These are phyloP conservation scores for Cryptococcus floricola DNA, from an alignment of 1,284 basidiomycete species.

Conservation along the genomic window DNA sequence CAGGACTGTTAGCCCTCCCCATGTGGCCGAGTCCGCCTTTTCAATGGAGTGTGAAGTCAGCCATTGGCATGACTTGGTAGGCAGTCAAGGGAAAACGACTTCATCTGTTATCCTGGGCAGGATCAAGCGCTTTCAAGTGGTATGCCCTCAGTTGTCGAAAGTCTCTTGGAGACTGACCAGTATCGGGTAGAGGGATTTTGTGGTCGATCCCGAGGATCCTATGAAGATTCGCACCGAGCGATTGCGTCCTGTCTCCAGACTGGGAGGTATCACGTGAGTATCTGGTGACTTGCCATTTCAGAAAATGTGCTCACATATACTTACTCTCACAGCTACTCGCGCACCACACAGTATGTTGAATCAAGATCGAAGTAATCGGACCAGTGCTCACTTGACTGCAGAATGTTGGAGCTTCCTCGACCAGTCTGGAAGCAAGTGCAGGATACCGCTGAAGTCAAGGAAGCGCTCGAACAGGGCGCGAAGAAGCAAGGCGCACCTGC, in stretches of 20 bases:
- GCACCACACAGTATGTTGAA: constrained; percentile 55
- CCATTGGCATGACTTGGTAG: constrained; percentile 57
- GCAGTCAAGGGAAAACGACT: constrained; percentile 50
- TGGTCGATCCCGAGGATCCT: constrained; percentile 56
- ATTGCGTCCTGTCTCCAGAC: constrained; percentile 60
- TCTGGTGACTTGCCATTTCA: neutral
- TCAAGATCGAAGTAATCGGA: neutral
- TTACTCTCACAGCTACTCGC: constrained; percentile 29
- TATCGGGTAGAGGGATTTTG: constrained; percentile 54
- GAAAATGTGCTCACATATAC: neutral
- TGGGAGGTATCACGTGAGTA: constrained; percentile 62
- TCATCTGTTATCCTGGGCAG: constrained; percentile 63
- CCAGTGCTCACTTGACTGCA: constrained; percentile 7
- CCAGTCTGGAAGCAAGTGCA: constrained; percentile 58
- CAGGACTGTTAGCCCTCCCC: constrained; percentile 58
- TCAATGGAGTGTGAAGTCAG: constrained; percentile 68
- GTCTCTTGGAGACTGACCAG: neutral
- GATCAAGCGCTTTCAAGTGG: constrained; percentile 62
- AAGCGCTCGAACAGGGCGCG: constrained; percentile 6
- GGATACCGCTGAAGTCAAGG: constrained; percentile 41
- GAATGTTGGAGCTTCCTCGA: constrained; percentile 53
- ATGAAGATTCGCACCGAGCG: constrained; percentile 48
- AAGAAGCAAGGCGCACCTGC: too few species aligned
- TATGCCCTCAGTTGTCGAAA: constrained; percentile 14
- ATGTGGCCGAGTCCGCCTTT: constrained; percentile 67